These are phyloP conservation scores for Fusarium humuli DNA, from an alignment of 2,329 filamentous ascomycete genomes.

Conservation along the genomic window DNA sequence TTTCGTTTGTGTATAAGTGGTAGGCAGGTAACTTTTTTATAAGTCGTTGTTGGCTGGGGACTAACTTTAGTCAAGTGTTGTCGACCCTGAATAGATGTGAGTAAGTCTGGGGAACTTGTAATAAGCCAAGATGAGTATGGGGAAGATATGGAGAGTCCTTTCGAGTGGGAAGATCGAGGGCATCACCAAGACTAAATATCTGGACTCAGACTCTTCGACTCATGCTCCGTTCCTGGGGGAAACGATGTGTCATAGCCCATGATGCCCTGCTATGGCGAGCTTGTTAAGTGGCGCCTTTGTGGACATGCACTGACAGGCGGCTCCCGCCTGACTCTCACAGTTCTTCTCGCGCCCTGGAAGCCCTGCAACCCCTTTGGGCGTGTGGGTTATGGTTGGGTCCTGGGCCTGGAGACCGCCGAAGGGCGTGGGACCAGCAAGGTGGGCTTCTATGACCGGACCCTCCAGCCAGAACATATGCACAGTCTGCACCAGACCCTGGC, in stretches of 20 bases:
- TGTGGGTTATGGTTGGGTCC: slow-evolving; percentile 37
- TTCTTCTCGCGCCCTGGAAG: slow-evolving; percentile 32
- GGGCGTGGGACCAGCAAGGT: slow-evolving; percentile 36
- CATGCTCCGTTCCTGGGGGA: slow-evolving; percentile 35
- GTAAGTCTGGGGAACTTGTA: slow-evolving; percentile 38
- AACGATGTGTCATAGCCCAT: slow-evolving; percentile 48
- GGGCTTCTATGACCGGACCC: slow-evolving; percentile 16
- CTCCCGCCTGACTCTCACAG: slow-evolving; percentile 45
- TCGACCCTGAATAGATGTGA: slow-evolving; percentile 21
- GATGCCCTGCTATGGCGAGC: slow-evolving; percentile 45
- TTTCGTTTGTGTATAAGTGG: slow-evolving; percentile 32
- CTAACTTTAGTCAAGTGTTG: slow-evolving; percentile 22
- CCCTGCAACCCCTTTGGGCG: slow-evolving; percentile 36
- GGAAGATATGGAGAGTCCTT: slow-evolving; percentile 41
- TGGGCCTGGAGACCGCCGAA: slow-evolving; percentile 31
- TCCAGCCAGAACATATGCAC: slow-evolving; percentile 24
- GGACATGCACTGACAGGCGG: slow-evolving; percentile 38
- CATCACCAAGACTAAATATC: slow-evolving; percentile 46
- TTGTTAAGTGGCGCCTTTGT: slow-evolving; percentile 46
- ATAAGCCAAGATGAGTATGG: slow-evolving; percentile 29
- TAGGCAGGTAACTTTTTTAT: slow-evolving; percentile 22
- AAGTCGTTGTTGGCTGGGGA: slow-evolving; percentile 25
- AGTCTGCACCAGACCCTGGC: slow-evolving; percentile 16
- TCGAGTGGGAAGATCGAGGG: slow-evolving; percentile 37
- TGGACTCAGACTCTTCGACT: slow-evolving; percentile 32